A percentile compares a stretch with the other conserved stretches of the same genome.
Conservation (phyloP, 768 basidiomycete genomes). For the Zangia roseola region DNA sequence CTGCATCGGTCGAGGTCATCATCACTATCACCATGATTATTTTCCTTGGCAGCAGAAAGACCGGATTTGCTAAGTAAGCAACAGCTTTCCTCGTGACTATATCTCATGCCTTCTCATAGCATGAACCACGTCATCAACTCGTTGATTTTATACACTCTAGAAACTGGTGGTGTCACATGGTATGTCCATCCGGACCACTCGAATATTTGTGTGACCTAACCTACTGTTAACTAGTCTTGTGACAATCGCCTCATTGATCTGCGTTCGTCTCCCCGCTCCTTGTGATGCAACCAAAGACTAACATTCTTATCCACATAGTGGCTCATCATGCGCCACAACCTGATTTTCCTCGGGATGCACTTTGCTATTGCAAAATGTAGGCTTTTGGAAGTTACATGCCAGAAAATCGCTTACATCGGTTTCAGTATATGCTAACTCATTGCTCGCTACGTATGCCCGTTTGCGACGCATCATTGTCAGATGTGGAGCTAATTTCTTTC, state of each 20-base stretch:
- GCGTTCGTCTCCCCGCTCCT: conserved; percentile 18
- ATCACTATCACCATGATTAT: conserved; percentile 31
- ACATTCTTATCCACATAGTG: conserved; percentile 17
- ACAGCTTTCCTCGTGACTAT: accelerated
- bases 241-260: conserved; percentile 33
- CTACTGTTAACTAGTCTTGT: conserved; percentile 20
- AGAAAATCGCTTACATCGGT: not conserved
- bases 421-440: conserved; percentile 33
- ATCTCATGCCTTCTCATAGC: conserved; percentile 22
- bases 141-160: conserved; percentile 51
- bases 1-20: conserved; percentile 34
- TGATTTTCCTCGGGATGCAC: conserved; percentile 37
- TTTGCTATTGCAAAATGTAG: conserved; percentile 34
- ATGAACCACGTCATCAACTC: conserved; percentile 49
- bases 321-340: conserved; percentile 34
- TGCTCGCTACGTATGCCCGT: conserved; percentile 32
- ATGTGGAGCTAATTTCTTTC: not conserved
- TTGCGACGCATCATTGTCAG: not conserved
- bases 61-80: conserved; percentile 29
- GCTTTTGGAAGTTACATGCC: not conserved
- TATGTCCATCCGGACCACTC: conserved; percentile 2
- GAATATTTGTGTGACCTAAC: not conserved
- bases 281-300: not conserved
- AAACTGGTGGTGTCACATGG: conserved; percentile 52
- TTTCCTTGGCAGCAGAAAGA: conserved; percentile 33